Evolutionary conservation across 768 basidiomycete genomes (phyloP).

Genomic region (Daedaleopsis nitida): DNA sequence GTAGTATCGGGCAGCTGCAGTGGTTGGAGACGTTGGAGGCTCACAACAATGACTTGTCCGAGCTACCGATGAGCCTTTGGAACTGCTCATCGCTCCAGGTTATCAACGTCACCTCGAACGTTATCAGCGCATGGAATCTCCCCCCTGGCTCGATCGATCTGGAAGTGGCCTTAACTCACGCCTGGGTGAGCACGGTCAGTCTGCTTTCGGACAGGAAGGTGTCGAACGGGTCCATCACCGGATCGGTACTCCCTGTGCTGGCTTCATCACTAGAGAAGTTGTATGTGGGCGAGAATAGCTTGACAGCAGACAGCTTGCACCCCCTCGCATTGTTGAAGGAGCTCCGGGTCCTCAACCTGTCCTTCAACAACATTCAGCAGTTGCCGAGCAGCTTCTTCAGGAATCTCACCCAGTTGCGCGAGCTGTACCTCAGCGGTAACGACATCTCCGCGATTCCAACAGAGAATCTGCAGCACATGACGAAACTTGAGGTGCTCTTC

Average conservation of each 20-base stretch:
- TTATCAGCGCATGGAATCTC: constrained; percentile 72
- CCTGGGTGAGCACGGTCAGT: constrained; percentile 14
- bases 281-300: constrained; percentile 87
- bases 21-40: constrained; percentile 78
- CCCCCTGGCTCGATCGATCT: constrained; percentile 41
- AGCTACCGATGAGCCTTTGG: constrained; percentile 81
- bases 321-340: constrained; percentile 75
- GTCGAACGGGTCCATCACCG: constrained; percentile 30
- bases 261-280: constrained; percentile 74
- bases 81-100: constrained; percentile 68
- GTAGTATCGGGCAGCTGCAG: constrained; percentile 73
- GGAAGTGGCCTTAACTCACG: constrained; percentile 7
- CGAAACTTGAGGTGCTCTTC: constrained; percentile 72
- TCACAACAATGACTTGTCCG: constrained; percentile 86
- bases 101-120: constrained; percentile 89
- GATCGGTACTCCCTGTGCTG: constrained; percentile 52
- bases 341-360: constrained; percentile 83
- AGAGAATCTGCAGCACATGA: constrained; percentile 80
- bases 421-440: constrained; percentile 95
- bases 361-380: constrained; percentile 93
- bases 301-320: constrained; percentile 78
- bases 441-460: constrained; percentile 86
- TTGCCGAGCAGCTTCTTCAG: constrained; percentile 78
- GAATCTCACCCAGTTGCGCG: constrained; percentile 69
- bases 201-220: constrained; percentile 44